Percentiles rank a stretch among this genome's conserved stretches.
Conservation (phyloP, 306 rosid species). For the cucumber (Cucumis sativus) region Cucumber_9930_V3 NC_026660.2:14569001-14569500, state of each 20-base stretch:
- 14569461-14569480: neutral
- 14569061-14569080: slow-evolving; percentile 3
- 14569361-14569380: neutral
- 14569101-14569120: neutral
- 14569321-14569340: neutral
- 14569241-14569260: too few species aligned
- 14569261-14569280: neutral
- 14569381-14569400: neutral
- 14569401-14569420: neutral
- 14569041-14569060: neutral
- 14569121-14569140: neutral
- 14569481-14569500: neutral
- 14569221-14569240: neutral
- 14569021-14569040: neutral
- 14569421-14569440: neutral
- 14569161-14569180: neutral
- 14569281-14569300: neutral
- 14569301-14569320: neutral
- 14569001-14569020: neutral
- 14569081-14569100: neutral
- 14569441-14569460: neutral
- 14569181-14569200: neutral
- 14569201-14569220: neutral
- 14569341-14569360: neutral
- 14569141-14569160: neutral